phyloP scores from a whole-genome alignment of 257 asterid species.

The Dorcoceras hygrometricum region DNA sequence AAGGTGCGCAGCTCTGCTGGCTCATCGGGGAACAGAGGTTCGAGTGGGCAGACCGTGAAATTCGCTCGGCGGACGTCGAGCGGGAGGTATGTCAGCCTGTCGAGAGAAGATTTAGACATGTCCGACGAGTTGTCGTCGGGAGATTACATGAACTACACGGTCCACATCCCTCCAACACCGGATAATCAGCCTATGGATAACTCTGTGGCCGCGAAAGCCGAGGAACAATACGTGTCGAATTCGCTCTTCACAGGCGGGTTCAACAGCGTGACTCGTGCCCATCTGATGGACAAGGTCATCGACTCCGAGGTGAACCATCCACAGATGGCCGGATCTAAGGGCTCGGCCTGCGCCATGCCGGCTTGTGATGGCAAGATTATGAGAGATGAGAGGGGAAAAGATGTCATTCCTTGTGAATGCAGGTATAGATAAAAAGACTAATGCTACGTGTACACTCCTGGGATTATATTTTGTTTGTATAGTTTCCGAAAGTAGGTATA shows the following conservation, averaged over 20 bases:
- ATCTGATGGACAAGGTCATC: slow-evolving; percentile 90
- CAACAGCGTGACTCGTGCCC: slow-evolving; percentile 86
- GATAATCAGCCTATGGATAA: slow-evolving; percentile 84
- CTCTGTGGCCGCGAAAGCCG: slow-evolving; percentile 74
- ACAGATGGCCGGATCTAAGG: slow-evolving; percentile 86
- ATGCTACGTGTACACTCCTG: too few species aligned
- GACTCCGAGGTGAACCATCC: slow-evolving; percentile 81
- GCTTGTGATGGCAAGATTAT: slow-evolving; percentile 82
- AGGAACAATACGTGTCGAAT: slow-evolving; percentile 84
- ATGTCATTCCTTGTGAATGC: slow-evolving; percentile 82
- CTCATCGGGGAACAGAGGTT: not conserved
- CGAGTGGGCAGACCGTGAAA: slow-evolving; percentile 63
- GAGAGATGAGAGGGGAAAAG: slow-evolving; percentile 79
- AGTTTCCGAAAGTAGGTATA: too few species aligned
- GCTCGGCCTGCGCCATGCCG: slow-evolving; percentile 74
- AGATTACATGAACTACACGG: slow-evolving; percentile 77
- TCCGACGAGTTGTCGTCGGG: slow-evolving; percentile 51
- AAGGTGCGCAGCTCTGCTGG: not conserved
- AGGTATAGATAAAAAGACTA: slow-evolving; percentile 39
- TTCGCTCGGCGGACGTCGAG: slow-evolving; percentile 82
- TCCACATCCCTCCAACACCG: slow-evolving; percentile 86
- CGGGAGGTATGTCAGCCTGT: slow-evolving; percentile 73
- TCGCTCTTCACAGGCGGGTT: slow-evolving; percentile 85
- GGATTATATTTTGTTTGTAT: too few species aligned
- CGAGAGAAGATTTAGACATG: slow-evolving; percentile 75